Evolutionary conservation across 2,329 filamentous ascomycete species (phyloP), one percentile per base, ranked within the genome.

Genomic region (Diaporthe humulicola): DNA sequence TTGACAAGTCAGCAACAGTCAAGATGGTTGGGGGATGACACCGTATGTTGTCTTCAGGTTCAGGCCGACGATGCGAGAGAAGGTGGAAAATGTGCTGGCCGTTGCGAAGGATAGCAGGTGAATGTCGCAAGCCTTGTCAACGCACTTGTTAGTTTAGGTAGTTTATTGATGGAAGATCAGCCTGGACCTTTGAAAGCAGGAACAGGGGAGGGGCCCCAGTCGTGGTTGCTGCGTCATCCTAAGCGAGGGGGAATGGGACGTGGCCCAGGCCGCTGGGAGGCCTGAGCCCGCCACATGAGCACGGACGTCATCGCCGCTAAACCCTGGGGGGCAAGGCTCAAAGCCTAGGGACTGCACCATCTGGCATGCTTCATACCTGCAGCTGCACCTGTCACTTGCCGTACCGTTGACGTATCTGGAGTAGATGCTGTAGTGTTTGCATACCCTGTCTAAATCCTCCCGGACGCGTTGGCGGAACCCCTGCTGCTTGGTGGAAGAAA

Each of bases 1-100:
- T 78, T 82, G 78, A 25, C 45, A 36, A 48, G 19, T 69, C 72
- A 71, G 71, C 71, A 33, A 45, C 38, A 50, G 56, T 67, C 71
- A 73, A 48, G 61, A 72, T 25, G 70, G 15, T 9, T 12, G 38
- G 28, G 14, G 12, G 64, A 28, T 33, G 22, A 25, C 40, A 22
- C 45, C 48, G 33, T 40, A n/a, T 28, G 54, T n/a, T 64, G 14
- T 56, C 33, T 54, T 50, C 60, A 40, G 48, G 12, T 36, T 15
- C 50, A 33, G 45, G 58, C 28, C 38, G 22, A 28, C 48, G 50
- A 64, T 64, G 50, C 22, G n/a, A 52, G 25, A 28, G 28, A 28
- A 45, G n/a, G 38, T 28, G 17, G 58, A 30, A 64, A 36, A 22
- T 38, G 33, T 58, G 54, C 54, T 36, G 54, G 15, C 8, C 10